Evolutionary conservation across 441 rosid species (phyloP), one percentile per base, ranked within the genome.

Genomic region (Euphorbia corollata): DNA sequence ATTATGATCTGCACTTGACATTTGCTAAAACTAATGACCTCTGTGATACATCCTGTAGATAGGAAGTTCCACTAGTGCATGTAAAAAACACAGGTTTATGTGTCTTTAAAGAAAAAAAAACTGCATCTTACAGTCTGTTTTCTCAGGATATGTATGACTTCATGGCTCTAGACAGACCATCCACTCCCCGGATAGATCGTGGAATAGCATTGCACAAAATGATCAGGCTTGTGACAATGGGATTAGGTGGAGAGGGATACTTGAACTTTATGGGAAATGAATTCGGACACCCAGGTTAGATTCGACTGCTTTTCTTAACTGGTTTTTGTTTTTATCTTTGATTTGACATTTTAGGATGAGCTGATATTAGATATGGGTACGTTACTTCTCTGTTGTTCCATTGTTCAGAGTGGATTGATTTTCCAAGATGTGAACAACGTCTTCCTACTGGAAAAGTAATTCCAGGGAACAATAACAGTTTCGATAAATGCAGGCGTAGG

Each of bases 181-280:
- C 91, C 65, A 89, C 96, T 65, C 91, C 97, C 3, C 91, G 70
- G 47, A 77, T 94, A 76, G 99, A 94, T 80, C 96, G 99, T 22
- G 99, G 99, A 71, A 88, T 91, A 68, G 99, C 97, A 64, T 87
- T 94, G 71, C 99, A 94, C 79, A 94, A 91, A 83, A 91, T 94
- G 94, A 91, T 94, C 67, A 82, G 99, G 81, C 97, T 94, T 64
- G 78, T 89, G 75, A 94, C 97, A 2, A 86, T 94, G 97, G 99
- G 87, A 68, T 76, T 94, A 65, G 99, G 99, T 56, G 99, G 99
- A 74, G 99, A 94, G 85, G 97, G 92, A 74, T 94, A 94, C 82
- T 80, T 94, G 80, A 94, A 91, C 77, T 94, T 94, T 72, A 94
- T 94, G 99, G 99, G 99, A 71, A 94, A 94, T 82, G 99, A 94